A percentile compares a stretch with the other conserved stretches of the same genome.
Evolutionary conservation across 768 basidiomycete species (phyloP).

Genomic region (Tulasnella sp.): DNA sequence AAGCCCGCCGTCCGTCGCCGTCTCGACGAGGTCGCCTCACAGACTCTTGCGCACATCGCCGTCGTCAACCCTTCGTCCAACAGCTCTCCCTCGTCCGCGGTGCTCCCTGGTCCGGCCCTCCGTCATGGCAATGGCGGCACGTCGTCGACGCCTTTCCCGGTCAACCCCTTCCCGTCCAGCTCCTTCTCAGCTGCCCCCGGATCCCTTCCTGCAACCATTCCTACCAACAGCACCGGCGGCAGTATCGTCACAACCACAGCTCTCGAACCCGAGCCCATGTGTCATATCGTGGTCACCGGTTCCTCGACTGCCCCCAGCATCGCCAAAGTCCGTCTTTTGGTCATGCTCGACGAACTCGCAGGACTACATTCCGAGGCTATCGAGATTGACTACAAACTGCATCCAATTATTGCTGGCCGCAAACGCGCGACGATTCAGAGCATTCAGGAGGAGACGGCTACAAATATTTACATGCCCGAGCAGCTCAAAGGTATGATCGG

Average conservation of each 20-base stretch:
- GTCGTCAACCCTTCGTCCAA: conserved; percentile 76
- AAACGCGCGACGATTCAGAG: conserved; percentile 83
- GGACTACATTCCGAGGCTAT: conserved; percentile 86
- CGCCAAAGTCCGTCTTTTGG: conserved; percentile 83
- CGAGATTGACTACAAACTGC: conserved; percentile 93
- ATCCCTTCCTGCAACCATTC: conserved; percentile 52
- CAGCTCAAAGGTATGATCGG: conserved; percentile 83
- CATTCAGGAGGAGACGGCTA: conserved; percentile 95
- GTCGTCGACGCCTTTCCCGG: conserved; percentile 3
- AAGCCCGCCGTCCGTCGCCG: conserved; percentile 77
- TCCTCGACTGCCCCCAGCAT: conserved; percentile 81
- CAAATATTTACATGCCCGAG: conserved; percentile 93
- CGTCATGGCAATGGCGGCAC: neutral
- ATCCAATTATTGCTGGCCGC: conserved; percentile 84
- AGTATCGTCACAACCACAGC: conserved; percentile 68
- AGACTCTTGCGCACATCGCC: conserved; percentile 89
- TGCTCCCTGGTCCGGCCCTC: neutral
- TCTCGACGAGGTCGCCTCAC: conserved; percentile 90
- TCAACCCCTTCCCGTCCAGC: conserved; percentile 11
- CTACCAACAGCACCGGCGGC: conserved; percentile 59
- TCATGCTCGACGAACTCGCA: conserved; percentile 85
- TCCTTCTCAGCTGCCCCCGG: conserved; percentile 42
- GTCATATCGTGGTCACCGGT: conserved; percentile 89
- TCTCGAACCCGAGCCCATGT: conserved; percentile 89
- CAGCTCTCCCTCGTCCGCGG: neutral